A percentile compares a stretch with the other conserved stretches of the same genome.
phyloP scores from a whole-genome alignment of 768 basidiomycete genomes.

The Rhodotorula babjevae region DNA sequence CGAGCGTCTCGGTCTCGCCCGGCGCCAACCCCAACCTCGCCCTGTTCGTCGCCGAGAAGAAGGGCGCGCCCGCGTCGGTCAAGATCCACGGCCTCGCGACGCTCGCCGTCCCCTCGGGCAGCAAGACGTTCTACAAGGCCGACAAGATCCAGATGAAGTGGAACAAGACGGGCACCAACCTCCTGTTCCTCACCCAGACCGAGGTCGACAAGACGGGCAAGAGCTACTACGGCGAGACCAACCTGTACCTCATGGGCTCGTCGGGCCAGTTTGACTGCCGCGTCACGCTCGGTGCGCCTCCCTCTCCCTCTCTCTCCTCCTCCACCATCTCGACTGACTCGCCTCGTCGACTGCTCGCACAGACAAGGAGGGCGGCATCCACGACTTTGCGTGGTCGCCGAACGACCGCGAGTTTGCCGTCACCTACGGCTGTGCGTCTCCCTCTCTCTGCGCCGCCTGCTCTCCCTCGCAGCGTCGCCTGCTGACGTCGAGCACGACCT shows the following conservation, averaged over 20 bases:
- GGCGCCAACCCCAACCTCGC: conserved; percentile 84
- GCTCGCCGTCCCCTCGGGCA: conserved; percentile 60
- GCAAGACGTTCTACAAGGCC: conserved; percentile 93
- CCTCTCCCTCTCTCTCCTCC: neutral
- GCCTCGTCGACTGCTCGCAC: conserved; percentile 49
- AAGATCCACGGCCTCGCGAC: conserved; percentile 69
- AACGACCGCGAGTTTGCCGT: conserved; percentile 85
- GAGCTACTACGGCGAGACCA: conserved; percentile 97
- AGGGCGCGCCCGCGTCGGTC: conserved; percentile 84
- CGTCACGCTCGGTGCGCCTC: conserved; percentile 53
- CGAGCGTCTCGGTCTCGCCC: conserved; percentile 68
- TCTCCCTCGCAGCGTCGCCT: too few relatives aligned
- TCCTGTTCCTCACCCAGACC: conserved; percentile 84
- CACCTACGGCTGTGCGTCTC: conserved; percentile 80
- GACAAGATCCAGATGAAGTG: conserved; percentile 91
- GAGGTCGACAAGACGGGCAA: conserved; percentile 96
- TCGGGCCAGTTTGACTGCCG: conserved; percentile 91
- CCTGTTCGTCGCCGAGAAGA: conserved; percentile 89
- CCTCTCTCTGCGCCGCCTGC: neutral
- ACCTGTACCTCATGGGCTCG: conserved; percentile 83
- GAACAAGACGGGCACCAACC: conserved; percentile 89
- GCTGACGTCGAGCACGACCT: too few relatives aligned
- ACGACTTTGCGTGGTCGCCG: conserved; percentile 93
- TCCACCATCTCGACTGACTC: neutral
- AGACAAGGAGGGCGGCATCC: conserved; percentile 96